Evolutionary conservation across 108 stramenopile genomes (phyloP), one percentile per base, ranked within the genome.

Genomic region (Aurantiochytrium sp.): DNA sequence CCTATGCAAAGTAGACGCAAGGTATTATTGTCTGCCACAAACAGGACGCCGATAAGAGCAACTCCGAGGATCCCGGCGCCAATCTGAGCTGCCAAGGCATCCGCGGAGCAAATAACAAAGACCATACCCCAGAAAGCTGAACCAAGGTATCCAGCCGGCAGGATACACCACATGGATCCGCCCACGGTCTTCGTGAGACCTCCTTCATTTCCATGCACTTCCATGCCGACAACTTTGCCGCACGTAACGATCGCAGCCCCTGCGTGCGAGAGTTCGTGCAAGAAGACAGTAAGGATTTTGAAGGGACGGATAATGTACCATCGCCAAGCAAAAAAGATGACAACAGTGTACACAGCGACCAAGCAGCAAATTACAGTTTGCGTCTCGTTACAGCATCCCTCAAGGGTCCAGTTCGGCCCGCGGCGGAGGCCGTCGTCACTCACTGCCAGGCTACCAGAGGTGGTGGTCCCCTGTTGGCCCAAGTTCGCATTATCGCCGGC

Each of bases 71-170:
- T 53, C 16, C 49, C 76, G 45, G 76, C 45, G 16, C n/a, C 45
- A 47, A 83, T 25, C 76, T 83, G 76, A 43, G 51, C 45, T 12
- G 76, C 45, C 43, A 83, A 6, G 10, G n/a, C 19, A 23, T 47
- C n/a, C 25, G n/a, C 49, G 2, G 76, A 83, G 49, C 76, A 47
- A 53, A 83, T 53, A 0, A 83, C 28, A 23, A 83, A 83, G 45
- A 53, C 45, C 49, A 83, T 53, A 6, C 76, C 76, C 76, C 76
- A 83, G 3, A 83, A 35, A 6, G 49, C 51, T 10, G 49, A 53
- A 14, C 76, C 76, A 83, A 83, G 12, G 76, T 83, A 83, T 6
- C 76, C 76, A 53, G 76, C 76, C 3, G 76, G 76, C 49, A 83
- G 49, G 49, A 83, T 83, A 23, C 76, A 83, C 76, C 76, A 83